Evolutionary conservation across 148 eudicot genomes (phyloP), one percentile per base, ranked within the genome.

Genomic region (Cornus kousa): DNA sequence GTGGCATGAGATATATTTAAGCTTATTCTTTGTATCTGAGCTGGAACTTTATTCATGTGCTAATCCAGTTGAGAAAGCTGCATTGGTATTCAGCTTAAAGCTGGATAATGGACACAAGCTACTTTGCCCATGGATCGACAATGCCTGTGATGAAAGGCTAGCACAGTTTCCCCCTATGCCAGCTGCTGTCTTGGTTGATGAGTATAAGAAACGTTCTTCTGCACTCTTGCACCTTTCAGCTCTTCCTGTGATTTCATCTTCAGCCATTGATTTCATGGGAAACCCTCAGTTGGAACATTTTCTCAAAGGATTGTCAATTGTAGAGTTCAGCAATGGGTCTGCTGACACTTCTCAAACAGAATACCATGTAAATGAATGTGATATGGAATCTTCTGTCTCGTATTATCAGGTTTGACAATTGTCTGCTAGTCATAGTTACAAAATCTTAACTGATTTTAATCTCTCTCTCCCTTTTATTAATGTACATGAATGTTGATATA

Each of bases 91-190:
- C 75, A 92, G 99, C 89, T 82, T 96, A 80, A 93, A 96, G 91
- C 87, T 96, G 83, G 94, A 96, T 81, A 87, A 74, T 73, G 98
- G 95, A 72, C 99, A 96, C 83, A 96, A 93, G 87, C 86, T 81
- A 73, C 88, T 87, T 73, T 96, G 99, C 79, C 97, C 99, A 37
- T 96, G 99, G 99, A 83, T 83, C 71, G 90, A 96, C 86, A 93
- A 91, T 87, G 80, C 89, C 32, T 96, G 99, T 78, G 90, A 89
- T 80, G 97, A 92, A 81, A 85, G 72, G 53, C 89, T 96, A 78
- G 93, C 93, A 17, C 83, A 87, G 75, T 96, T 95, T 89, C 94
- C 93, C 46, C 89, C 93, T 71, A 77, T 76, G 77, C 82, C 89
- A 65, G 78, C 90, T 67, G 83, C 87, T 75, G 82, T 82, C 72